Conservation (phyloP, 495 filamentous ascomycete genomes). For the Daldinia concentrica region DNA sequence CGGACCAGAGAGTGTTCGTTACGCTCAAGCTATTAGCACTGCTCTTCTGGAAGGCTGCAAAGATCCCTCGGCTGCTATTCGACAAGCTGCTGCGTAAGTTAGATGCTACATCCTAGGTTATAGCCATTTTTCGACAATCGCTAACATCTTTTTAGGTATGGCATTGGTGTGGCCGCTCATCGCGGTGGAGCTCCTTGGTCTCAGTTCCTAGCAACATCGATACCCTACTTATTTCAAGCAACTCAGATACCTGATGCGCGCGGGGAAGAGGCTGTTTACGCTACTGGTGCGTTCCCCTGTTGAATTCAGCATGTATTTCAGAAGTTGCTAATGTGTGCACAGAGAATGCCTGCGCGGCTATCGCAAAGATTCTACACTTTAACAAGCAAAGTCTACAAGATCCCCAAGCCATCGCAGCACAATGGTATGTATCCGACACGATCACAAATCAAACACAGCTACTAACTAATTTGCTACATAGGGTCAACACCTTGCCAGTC, state of each 20-base stretch:
- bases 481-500: slow-evolving; percentile 84
- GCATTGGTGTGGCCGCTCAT: slow-evolving; percentile 94
- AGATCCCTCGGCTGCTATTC: slow-evolving; percentile 87
- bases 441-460: neutral
- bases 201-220: slow-evolving; percentile 78
- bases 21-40: slow-evolving; percentile 82
- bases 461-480: slow-evolving; percentile 19
- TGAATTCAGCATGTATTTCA: neutral
- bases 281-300: slow-evolving; percentile 61
- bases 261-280: slow-evolving; percentile 93
- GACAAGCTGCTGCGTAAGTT: slow-evolving; percentile 82
- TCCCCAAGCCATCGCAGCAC: slow-evolving; percentile 72
- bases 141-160: slow-evolving; percentile 64
- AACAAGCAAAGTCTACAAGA: slow-evolving; percentile 79
- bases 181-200: slow-evolving; percentile 87
- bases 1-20: slow-evolving; percentile 81
- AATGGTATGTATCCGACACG: slow-evolving; percentile 64
- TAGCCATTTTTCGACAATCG: neutral
- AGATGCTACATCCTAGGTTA: neutral
- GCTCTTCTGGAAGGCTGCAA: slow-evolving; percentile 83
- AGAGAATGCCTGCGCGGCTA: slow-evolving; percentile 95
- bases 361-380: slow-evolving; percentile 95
- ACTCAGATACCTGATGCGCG: slow-evolving; percentile 81
- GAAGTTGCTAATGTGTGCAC: slow-evolving; percentile 20
- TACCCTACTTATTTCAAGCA: slow-evolving; percentile 84